These are phyloP conservation scores for Sclerotinia nivalis DNA, from an alignment of 2,329 filamentous ascomycete species.

Conservation along the genomic window DNA sequence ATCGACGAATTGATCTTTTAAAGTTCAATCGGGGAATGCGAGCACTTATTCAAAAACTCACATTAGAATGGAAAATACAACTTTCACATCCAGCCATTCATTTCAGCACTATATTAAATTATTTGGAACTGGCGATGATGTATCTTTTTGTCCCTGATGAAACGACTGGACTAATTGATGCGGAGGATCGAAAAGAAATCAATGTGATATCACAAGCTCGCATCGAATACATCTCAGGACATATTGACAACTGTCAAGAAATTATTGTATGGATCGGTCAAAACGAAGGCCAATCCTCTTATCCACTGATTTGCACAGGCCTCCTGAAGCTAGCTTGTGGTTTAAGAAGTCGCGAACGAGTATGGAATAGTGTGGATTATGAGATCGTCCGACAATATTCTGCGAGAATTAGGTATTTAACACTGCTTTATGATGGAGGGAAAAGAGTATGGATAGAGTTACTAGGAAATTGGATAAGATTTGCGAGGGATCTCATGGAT, in stretches of 20 bases:
- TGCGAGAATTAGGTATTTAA: background rate
- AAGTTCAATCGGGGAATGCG: background rate
- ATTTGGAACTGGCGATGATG: background rate
- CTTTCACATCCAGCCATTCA: background rate
- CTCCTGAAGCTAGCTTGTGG: background rate
- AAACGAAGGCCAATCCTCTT: background rate
- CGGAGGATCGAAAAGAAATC: background rate
- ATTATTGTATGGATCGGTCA: background rate
- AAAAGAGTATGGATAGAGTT: slow-evolving; percentile 5
- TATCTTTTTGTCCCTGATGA: background rate
- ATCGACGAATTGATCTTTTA: background rate
- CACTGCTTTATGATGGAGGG: background rate
- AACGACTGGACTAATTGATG: background rate
- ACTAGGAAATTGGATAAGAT: background rate
- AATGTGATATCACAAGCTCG: background rate
- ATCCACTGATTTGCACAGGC: background rate
- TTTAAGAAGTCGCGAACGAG: background rate
- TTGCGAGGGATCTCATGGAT: background rate
- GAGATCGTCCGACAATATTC: background rate
- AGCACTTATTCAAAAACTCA: background rate
- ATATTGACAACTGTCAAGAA: background rate
- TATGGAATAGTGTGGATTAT: background rate
- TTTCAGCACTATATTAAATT: background rate
- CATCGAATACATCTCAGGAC: background rate
- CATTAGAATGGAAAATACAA: background rate